These are phyloP conservation scores for Forsythia viridissima DNA, from an alignment of 257 asterid genomes.

Conservation along the genomic window DNA sequence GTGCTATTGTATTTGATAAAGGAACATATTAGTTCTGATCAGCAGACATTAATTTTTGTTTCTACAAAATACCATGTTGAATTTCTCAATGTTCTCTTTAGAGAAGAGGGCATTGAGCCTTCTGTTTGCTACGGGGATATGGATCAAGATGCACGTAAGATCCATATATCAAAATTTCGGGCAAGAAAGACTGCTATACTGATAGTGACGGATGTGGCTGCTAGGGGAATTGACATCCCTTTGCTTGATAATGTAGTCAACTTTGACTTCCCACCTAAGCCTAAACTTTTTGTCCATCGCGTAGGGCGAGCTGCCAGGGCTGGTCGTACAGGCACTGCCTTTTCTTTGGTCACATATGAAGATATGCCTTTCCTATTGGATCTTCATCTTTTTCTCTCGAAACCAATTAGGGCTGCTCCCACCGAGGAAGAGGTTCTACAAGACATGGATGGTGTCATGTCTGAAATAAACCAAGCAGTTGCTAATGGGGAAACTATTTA, in stretches of 20 bases:
- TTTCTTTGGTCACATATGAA: slow-evolving; percentile 79
- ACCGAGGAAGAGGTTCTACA: slow-evolving; percentile 76
- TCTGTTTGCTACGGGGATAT: slow-evolving; percentile 97
- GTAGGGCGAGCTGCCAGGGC: slow-evolving; percentile 99
- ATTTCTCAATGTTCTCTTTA: slow-evolving; percentile 58
- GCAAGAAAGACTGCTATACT: slow-evolving; percentile 86
- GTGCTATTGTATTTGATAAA: slow-evolving; percentile 77
- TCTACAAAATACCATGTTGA: slow-evolving; percentile 94
- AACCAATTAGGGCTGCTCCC: slow-evolving; percentile 85
- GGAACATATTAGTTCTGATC: slow-evolving; percentile 66
- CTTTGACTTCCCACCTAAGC: slow-evolving; percentile 88
- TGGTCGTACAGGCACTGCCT: slow-evolving; percentile 89
- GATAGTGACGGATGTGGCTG: slow-evolving; percentile 96
- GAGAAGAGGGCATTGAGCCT: slow-evolving; percentile 82
- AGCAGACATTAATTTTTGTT: slow-evolving; percentile 86
- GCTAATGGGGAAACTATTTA: slow-evolving; percentile 78
- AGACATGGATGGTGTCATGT: slow-evolving; percentile 63
- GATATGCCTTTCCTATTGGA: slow-evolving; percentile 85
- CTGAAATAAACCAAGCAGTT: slow-evolving; percentile 62
- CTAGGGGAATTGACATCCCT: slow-evolving; percentile 98
- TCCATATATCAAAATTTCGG: slow-evolving; percentile 74
- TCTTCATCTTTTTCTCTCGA: slow-evolving; percentile 94
- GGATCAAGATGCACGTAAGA: slow-evolving; percentile 96
- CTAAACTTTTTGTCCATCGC: slow-evolving; percentile 95
- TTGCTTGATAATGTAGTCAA: slow-evolving; percentile 92